phyloP scores from a whole-genome alignment of 495 filamentous ascomycete species.

The Xylaria nigripes region DNA sequence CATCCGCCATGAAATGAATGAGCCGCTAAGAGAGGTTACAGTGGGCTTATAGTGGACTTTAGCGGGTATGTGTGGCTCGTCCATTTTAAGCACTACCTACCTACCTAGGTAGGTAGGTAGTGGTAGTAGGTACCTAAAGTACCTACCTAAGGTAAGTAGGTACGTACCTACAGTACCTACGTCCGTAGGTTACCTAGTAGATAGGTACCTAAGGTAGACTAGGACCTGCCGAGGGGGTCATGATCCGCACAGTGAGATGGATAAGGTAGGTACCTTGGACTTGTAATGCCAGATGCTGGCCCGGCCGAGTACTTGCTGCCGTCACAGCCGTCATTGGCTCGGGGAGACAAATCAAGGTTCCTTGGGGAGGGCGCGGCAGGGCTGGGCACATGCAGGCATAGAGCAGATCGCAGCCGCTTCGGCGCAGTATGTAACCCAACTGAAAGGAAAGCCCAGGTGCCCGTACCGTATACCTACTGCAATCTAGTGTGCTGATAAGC shows the following conservation, averaged over 20 bases:
- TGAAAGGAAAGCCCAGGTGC: not conserved
- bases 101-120: no score
- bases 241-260: not conserved
- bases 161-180: no score
- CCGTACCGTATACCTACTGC: not conserved
- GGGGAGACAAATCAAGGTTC: slow-evolving; percentile 7
- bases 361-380: slow-evolving; percentile 4
- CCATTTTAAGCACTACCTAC: no score
- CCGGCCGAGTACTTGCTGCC: not conserved
- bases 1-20: no score
- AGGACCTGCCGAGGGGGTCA: no score
- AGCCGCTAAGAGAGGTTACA: no score
- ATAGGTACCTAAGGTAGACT: no score
- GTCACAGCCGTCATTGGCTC: slow-evolving; percentile 8
- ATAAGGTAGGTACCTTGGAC: not conserved
- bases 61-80: no score
- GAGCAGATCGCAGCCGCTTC: slow-evolving; percentile 5
- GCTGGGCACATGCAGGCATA: slow-evolving; percentile 4
- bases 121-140: no score
- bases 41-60: no score
- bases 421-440: not conserved
- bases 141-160: no score
- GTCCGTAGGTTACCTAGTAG: no score
- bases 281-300: not conserved
- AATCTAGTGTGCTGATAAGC: not conserved